Evolutionary conservation across 129 eudicot genomes (phyloP).

Genomic region (Apium graveolens): DNA sequence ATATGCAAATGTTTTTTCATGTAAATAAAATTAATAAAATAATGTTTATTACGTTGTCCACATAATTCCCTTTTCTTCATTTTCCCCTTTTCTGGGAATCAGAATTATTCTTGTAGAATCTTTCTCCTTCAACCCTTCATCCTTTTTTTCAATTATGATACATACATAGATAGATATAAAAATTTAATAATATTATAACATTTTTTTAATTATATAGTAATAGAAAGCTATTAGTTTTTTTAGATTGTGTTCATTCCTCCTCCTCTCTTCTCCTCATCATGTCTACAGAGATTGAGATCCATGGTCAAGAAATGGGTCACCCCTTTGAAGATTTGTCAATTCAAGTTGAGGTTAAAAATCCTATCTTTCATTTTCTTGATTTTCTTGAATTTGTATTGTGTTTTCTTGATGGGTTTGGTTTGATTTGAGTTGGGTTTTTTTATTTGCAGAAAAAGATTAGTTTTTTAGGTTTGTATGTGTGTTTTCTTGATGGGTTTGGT

Average conservation of each 20-base stretch:
- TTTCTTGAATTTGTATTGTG: neutral
- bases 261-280: slow-evolving; percentile 14
- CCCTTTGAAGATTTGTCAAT: slow-evolving; percentile 40
- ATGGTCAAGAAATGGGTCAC: slow-evolving; percentile 24
- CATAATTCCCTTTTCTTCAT: neutral
- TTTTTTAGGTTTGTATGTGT: no score
- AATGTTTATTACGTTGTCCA: neutral
- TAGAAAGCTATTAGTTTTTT: neutral
- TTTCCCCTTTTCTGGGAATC: slow-evolving; percentile 18
- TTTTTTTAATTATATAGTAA: no score
- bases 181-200: neutral
- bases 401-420: neutral
- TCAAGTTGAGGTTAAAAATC: slow-evolving; percentile 21
- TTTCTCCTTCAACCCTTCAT: slow-evolving; percentile 8
- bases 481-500: neutral
- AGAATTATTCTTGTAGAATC: slow-evolving; percentile 33
- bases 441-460: no score
- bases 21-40: no score
- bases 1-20: no score
- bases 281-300: slow-evolving; percentile 42
- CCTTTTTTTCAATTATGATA: neutral
- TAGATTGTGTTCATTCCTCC: slow-evolving; percentile 6
- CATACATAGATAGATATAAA: neutral
- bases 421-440: neutral
- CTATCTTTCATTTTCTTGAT: neutral